A percentile compares a stretch with the other conserved stretches of the same genome.
These are phyloP conservation scores for Scheffersomyces stipitis DNA, from an alignment of 805 yeast species.

Conservation along the genomic window DNA sequence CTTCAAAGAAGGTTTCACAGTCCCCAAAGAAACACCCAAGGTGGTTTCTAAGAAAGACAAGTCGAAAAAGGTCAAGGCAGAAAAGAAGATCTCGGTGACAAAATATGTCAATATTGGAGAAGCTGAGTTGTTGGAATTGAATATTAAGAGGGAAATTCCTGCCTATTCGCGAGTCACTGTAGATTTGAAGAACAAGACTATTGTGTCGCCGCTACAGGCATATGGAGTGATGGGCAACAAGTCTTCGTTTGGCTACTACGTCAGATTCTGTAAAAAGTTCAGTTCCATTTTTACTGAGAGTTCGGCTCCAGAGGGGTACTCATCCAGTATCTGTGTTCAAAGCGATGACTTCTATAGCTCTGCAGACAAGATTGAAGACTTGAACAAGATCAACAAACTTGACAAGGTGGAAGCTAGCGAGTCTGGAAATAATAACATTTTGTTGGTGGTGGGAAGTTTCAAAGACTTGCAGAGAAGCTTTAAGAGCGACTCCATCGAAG, in stretches of 20 bases:
- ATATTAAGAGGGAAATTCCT: constrained; percentile 59
- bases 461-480: constrained; percentile 56
- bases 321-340: constrained; percentile 61
- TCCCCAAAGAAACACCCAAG: constrained; percentile 41
- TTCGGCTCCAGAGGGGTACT: constrained; percentile 63
- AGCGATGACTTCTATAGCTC: constrained; percentile 60
- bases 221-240: constrained; percentile 63
- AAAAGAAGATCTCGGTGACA: constrained; percentile 52
- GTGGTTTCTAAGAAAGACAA: constrained; percentile 36
- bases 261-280: constrained; percentile 63
- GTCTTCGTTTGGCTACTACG: constrained; percentile 69
- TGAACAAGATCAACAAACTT: constrained; percentile 14
- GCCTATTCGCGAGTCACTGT: constrained; percentile 80
- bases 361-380: constrained; percentile 20
- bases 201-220: constrained; percentile 72
- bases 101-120: constrained; percentile 78
- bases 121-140: constrained; percentile 55
- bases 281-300: constrained; percentile 71
- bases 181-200: constrained; percentile 55
- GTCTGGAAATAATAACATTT: constrained; percentile 25
- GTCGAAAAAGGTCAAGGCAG: constrained; percentile 43
- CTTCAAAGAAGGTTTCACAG: constrained; percentile 65
- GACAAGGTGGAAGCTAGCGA: constrained; percentile 17
- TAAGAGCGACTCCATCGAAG: constrained; percentile 51
- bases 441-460: constrained; percentile 67